A percentile compares a stretch with the other conserved stretches of the same genome.
These are phyloP conservation scores for Cladophialophora chaetospira DNA, from an alignment of 2,329 filamentous ascomycete species.

Conservation along the genomic window DNA sequence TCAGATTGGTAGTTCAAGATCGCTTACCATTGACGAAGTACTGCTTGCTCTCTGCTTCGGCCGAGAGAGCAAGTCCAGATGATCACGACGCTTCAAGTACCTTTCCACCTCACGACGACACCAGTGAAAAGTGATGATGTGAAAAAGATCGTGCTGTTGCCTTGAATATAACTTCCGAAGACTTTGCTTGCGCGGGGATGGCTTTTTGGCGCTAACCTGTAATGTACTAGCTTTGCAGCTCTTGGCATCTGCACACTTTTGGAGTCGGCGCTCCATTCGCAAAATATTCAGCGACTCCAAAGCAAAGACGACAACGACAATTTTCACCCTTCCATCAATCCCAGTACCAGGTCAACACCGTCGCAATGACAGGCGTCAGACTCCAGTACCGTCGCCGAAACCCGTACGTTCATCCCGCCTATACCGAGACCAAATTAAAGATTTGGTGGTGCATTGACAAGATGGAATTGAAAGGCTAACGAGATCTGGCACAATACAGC, in stretches of 20 bases:
- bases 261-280: not conserved
- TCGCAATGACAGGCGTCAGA: conserved; percentile 34
- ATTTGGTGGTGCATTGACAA: too few species aligned
- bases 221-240: too few species aligned
- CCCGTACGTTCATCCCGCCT: conserved; percentile 61
- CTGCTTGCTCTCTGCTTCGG: conserved; percentile 14
- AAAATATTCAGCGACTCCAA: not conserved
- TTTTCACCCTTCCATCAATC: conserved; percentile 7
- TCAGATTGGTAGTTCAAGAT: conserved; percentile 18
- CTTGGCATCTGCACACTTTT: conserved; percentile 3
- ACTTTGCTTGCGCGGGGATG: not conserved
- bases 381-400: conserved; percentile 71
- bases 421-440: not conserved
- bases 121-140: not conserved
- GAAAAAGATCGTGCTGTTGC: not conserved
- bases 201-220: not conserved
- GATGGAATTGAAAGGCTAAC: too few species aligned
- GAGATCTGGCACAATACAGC: conserved; percentile 49
- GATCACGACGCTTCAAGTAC: conserved; percentile 1
- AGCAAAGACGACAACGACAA: conserved; percentile 21
- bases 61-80: conserved; percentile 12
- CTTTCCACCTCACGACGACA: not conserved
- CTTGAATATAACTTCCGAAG: not conserved
- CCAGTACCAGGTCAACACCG: conserved; percentile 26
- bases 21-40: conserved; percentile 31